Evolutionary conservation across 495 filamentous ascomycete genomes (phyloP).

Genomic region (Lasiosphaeris hirsuta): DNA sequence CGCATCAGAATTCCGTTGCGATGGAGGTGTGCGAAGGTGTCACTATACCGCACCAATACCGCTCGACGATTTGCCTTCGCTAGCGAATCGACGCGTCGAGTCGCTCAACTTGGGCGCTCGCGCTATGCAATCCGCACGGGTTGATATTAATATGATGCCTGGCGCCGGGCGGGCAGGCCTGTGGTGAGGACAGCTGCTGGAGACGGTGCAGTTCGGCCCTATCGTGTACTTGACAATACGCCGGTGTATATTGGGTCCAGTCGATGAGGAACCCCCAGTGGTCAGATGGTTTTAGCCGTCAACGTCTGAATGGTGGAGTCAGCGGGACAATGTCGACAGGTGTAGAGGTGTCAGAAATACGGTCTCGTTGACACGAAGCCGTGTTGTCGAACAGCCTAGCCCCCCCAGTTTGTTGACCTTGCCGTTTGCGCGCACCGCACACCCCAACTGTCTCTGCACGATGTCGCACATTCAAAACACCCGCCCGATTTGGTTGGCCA

Average conservation of each 20-base stretch:
- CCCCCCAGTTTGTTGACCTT: slow-evolving; percentile 4
- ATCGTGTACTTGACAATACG: slow-evolving; percentile 16
- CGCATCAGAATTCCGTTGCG: neutral
- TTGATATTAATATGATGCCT: slow-evolving; percentile 31
- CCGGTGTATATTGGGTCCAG: slow-evolving; percentile 13
- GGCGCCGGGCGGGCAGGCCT: slow-evolving; percentile 12
- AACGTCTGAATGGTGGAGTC: slow-evolving; percentile 3
- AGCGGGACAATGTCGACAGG: slow-evolving; percentile 1
- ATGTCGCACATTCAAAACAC: slow-evolving; percentile 20
- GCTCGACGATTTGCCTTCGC: neutral
- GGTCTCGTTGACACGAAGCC: slow-evolving; percentile 9
- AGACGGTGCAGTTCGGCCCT: slow-evolving; percentile 9
- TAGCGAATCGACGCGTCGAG: slow-evolving; percentile 16
- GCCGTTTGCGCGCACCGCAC: slow-evolving; percentile 1
- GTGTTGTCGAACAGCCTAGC: slow-evolving; percentile 11
- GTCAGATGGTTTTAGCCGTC: slow-evolving; percentile 18
- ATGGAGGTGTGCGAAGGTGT: slow-evolving; percentile 3
- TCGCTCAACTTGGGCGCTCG: slow-evolving; percentile 9
- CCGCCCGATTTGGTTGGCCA: slow-evolving; percentile 17
- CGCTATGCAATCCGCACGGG: slow-evolving; percentile 26
- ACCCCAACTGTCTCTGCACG: slow-evolving; percentile 12
- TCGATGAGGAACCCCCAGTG: slow-evolving; percentile 8
- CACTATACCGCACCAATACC: slow-evolving; percentile 2
- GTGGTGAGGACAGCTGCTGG: slow-evolving; percentile 6
- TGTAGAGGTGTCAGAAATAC: slow-evolving; percentile 1